Conservation (phyloP, 371 early-diverging fungal species). For the Mucor piriformis region DNA sequence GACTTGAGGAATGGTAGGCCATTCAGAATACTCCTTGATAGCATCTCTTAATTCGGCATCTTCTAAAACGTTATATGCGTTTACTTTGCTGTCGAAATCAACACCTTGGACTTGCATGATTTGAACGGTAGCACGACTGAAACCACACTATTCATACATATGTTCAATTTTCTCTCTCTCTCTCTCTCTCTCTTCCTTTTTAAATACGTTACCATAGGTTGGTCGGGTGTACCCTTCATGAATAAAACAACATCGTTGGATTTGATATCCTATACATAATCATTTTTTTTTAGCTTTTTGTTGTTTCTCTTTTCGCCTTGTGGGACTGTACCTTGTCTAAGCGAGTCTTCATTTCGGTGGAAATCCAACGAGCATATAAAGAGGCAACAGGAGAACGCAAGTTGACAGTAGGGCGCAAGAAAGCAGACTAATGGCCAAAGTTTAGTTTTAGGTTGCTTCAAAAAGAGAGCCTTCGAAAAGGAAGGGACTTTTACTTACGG, state of each 20-base stretch:
- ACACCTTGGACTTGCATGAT: constrained; percentile 88
- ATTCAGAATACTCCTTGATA: constrained; percentile 93
- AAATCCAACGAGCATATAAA: constrained; percentile 77
- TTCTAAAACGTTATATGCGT: constrained; percentile 85
- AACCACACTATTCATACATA: constrained; percentile 76
- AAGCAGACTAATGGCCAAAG: constrained; percentile 30
- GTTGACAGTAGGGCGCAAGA: constrained; percentile 41
- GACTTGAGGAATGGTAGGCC: constrained; percentile 99
- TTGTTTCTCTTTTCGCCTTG: no score
- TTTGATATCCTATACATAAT: constrained; percentile 61
- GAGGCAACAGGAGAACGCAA: constrained; percentile 29
- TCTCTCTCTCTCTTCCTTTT: background rate
- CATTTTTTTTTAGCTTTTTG: no score
- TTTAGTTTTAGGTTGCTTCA: background rate
- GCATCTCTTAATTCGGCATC: constrained; percentile 90
- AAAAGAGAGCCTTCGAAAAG: no score
- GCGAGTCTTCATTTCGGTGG: constrained; percentile 68
- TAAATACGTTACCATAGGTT: constrained; percentile 55
- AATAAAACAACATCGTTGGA: constrained; percentile 80
- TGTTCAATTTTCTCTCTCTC: background rate
- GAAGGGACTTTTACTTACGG: constrained; percentile 48
- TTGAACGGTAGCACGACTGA: constrained; percentile 90
- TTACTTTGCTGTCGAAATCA: constrained; percentile 62
- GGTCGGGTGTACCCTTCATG: constrained; percentile 95
- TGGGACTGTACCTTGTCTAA: constrained; percentile 55